phyloP scores from a whole-genome alignment of 257 asterid species.

The Lithospermum erythrorhizon region DNA sequence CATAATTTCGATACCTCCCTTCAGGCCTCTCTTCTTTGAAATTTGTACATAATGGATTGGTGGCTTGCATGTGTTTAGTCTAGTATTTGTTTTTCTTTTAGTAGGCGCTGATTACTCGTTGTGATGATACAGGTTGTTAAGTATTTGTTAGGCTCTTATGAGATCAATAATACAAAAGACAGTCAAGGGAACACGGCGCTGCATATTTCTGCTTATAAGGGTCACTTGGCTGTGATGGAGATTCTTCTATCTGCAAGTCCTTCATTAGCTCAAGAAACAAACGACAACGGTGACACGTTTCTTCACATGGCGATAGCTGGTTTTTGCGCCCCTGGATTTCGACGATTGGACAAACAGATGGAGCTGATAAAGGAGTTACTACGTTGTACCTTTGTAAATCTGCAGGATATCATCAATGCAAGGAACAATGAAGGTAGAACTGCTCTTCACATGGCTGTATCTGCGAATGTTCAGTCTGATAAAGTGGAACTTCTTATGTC shows the following conservation, averaged over 20 bases:
- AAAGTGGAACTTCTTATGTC: constrained; percentile 80
- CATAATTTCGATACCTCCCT: no score
- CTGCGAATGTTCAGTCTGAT: constrained; percentile 43
- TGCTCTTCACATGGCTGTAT: constrained; percentile 70
- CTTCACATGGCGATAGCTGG: constrained; percentile 88
- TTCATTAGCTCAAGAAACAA: constrained; percentile 23
- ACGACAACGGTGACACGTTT: constrained; percentile 63
- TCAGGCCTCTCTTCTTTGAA: no score
- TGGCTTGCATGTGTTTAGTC: no score
- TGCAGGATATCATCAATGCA: constrained; percentile 43
- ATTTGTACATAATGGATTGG: no score
- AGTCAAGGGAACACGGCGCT: constrained; percentile 67
- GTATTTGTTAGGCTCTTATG: constrained; percentile 35
- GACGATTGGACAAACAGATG: constrained; percentile 51
- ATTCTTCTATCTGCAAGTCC: constrained; percentile 40
- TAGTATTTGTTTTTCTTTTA: no score
- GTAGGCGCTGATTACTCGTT: no score
- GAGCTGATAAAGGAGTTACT: constrained; percentile 46
- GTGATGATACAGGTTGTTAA: constrained; percentile 48
- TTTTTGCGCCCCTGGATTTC: constrained; percentile 60
- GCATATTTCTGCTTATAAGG: constrained; percentile 66
- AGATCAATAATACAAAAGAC: constrained; percentile 35
- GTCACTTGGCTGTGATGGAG: constrained; percentile 42
- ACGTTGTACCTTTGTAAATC: constrained; percentile 18
- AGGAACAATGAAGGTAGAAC: constrained; percentile 69